Evolutionary conservation across 2,329 filamentous ascomycete species (phyloP).

Genomic region (Purpureocillium takamizusanense): DNA sequence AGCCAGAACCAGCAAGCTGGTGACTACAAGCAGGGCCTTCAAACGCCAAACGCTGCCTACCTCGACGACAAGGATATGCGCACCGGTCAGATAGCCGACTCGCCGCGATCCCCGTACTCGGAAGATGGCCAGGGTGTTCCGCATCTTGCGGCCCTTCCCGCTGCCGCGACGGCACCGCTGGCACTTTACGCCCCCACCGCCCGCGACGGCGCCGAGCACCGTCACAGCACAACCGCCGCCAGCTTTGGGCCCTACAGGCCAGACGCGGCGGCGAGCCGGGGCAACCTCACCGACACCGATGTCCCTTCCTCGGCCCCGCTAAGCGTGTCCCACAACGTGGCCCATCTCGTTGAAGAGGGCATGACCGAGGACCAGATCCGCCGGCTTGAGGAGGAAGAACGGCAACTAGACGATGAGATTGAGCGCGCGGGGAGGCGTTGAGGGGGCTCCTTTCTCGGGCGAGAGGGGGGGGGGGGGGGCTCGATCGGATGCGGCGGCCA

Average conservation of each 20-base stretch:
- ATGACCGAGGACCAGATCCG: conserved; percentile 50
- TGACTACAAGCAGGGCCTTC: neutral
- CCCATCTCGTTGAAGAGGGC: conserved; percentile 49
- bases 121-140: conserved; percentile 25
- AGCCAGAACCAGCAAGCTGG: conserved; percentile 5
- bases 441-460: no score
- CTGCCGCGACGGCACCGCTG: neutral
- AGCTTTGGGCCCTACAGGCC: neutral
- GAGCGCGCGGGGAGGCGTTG: conserved; percentile 30
- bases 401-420: conserved; percentile 47
- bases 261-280: neutral
- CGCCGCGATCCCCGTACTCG: conserved; percentile 33
- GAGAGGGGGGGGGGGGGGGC: no score
- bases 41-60: conserved; percentile 23
- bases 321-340: conserved; percentile 28
- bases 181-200: neutral
- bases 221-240: neutral
- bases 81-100: conserved; percentile 24
- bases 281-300: neutral
- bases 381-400: conserved; percentile 48
- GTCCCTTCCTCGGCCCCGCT: conserved; percentile 12
- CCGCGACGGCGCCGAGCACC: neutral
- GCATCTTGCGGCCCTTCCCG: neutral
- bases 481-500: no score
- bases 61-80: conserved; percentile 37